Percentiles rank a stretch among this genome's conserved stretches.
Conservation (phyloP, 2,329 filamentous ascomycete species). For the Fonsecaea pugnacius region DNA sequence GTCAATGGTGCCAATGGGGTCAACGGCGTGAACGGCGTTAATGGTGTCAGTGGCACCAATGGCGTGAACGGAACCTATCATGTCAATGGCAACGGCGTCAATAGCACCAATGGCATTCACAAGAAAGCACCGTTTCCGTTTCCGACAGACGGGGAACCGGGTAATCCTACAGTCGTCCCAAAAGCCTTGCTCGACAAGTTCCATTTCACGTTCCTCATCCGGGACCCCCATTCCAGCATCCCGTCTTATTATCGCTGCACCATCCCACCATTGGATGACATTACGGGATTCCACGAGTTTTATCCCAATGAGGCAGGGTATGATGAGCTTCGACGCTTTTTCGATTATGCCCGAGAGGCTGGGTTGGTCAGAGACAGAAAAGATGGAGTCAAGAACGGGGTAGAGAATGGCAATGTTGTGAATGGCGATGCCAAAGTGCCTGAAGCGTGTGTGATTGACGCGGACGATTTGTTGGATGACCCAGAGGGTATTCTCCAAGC, state of each 20-base stretch:
- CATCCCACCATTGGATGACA: slow-evolving; percentile 77
- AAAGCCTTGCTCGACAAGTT: slow-evolving; percentile 73
- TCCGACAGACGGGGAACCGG: slow-evolving; percentile 61
- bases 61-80: slow-evolving; percentile 35
- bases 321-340: slow-evolving; percentile 79
- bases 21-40: slow-evolving; percentile 42
- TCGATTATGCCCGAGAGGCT: slow-evolving; percentile 77
- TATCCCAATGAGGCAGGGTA: slow-evolving; percentile 89
- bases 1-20: slow-evolving; percentile 2
- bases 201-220: slow-evolving; percentile 96
- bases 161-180: slow-evolving; percentile 86
- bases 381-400: slow-evolving; percentile 49
- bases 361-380: slow-evolving; percentile 72
- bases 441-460: slow-evolving; percentile 85
- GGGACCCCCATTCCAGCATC: slow-evolving; percentile 87
- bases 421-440: slow-evolving; percentile 44
- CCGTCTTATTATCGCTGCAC: slow-evolving; percentile 96
- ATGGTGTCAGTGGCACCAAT: slow-evolving; percentile 17
- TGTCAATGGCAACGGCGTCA: slow-evolving; percentile 40
- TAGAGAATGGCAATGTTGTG: slow-evolving; percentile 35
- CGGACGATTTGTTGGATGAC: slow-evolving; percentile 88
- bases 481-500: slow-evolving; percentile 74
- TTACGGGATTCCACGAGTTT: slow-evolving; percentile 86
- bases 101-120: slow-evolving; percentile 31
- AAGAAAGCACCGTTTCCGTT: slow-evolving; percentile 60